Evolutionary conservation across 768 basidiomycete genomes (phyloP).

Genomic region (Bullera alba): DNA sequence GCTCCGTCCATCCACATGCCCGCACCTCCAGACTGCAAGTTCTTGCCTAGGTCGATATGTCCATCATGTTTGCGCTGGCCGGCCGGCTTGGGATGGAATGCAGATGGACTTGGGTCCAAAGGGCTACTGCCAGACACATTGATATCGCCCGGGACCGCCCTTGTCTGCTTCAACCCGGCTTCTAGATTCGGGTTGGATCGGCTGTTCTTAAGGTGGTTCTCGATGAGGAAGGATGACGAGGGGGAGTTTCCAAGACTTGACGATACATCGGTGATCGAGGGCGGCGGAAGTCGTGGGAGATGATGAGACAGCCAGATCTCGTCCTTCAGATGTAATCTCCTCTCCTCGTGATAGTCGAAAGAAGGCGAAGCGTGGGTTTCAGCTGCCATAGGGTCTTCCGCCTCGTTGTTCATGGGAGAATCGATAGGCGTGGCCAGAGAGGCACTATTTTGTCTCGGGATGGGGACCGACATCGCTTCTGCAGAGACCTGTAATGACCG

Average conservation of each 20-base stretch:
- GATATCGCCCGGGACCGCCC: conserved; percentile 2
- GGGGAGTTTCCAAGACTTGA: neutral
- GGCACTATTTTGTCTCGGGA: too few relatives aligned
- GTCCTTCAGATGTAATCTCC: conserved; percentile 39
- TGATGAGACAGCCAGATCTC: conserved; percentile 44
- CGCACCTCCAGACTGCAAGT: neutral
- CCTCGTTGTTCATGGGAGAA: too few relatives aligned
- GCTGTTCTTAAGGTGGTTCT: conserved; percentile 2
- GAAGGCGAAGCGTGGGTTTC: conserved; percentile 25
- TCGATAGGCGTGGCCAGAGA: too few relatives aligned
- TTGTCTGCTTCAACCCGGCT: neutral
- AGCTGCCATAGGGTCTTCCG: too few relatives aligned
- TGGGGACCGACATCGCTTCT: too few relatives aligned
- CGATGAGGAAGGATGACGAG: conserved; percentile 4
- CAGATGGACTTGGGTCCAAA: conserved; percentile 9
- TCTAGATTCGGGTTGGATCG: neutral
- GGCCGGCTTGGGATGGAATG: conserved; percentile 7
- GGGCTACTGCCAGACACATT: neutral
- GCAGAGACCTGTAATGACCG: too few relatives aligned
- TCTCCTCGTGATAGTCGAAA: conserved; percentile 46
- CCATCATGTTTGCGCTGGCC: neutral
- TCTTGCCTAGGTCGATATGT: neutral
- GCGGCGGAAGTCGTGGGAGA: conserved; percentile 35
- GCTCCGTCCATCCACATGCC: too few relatives aligned
- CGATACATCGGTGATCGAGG: conserved; percentile 8